Base-by-base conservation (phyloP, 441 rosid species). In the Lepidium campestre region DNA sequence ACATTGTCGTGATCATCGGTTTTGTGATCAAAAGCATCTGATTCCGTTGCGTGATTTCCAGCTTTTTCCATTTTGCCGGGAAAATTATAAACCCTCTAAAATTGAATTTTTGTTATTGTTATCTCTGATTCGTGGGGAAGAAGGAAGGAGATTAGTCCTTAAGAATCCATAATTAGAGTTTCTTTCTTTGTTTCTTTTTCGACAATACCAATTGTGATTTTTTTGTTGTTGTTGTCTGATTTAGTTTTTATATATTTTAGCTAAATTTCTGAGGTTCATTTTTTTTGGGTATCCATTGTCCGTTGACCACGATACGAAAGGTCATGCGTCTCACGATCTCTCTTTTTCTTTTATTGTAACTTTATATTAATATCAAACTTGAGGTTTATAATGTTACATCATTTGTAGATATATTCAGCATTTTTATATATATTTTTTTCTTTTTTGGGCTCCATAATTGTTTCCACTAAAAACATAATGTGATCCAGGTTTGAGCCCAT, bases 271-370 rank as follows among this genome's bases (percentile, higher is more conserved):
- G 66, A 72, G 71, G 76, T 57, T 23, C 36, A 39, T 48, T 23
- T 50, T 46, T 65, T 59, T 54, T n/a, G 65, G 75, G 60, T 12
- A 65, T 39, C 31, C 37, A 56, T 37, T 48, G 70, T 15, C 40
- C 76, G 76, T 72, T 72, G 76, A 72, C 76, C 46, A 6, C 35
- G 27, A 50, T 18, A 13, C 25, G 32, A 48, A 65, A 25, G 37
- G 40, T 72, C 50, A 58, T 72, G 76, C 76, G 76, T 72, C 76
- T 41, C 76, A 72, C 76, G 76, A 72, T 72, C 76, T 72, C 62
- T 58, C 35, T 41, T 8, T 27, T 6, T 15, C 6, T 7, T 29
- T 27, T 32, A 2, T 57, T 17, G 6, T 35, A 31, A 29, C 13
- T 37, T 27, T 47, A 9, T 42, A n/a, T 5, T 22, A 25, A 5